These are phyloP conservation scores for Phlebiopsis gigantea DNA, from an alignment of 768 basidiomycete species.

Conservation along the genomic window DNA sequence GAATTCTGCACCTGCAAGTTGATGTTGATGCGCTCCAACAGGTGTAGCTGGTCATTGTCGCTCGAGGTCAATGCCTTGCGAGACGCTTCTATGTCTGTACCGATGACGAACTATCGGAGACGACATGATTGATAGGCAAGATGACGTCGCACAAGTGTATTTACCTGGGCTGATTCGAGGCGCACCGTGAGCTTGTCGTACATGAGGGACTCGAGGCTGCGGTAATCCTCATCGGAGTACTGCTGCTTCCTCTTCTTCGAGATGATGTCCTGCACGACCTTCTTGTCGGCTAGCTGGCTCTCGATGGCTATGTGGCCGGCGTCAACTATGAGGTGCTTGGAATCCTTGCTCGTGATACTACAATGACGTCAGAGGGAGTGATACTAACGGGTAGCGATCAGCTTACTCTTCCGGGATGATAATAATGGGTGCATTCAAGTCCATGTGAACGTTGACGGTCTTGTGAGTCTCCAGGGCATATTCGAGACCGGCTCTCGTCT, in stretches of 20 bases:
- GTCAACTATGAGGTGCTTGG: slow-evolving; percentile 88
- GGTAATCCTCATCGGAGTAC: slow-evolving; percentile 85
- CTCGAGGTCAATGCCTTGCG: slow-evolving; percentile 67
- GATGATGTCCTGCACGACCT: slow-evolving; percentile 69
- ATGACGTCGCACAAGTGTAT: slow-evolving; percentile 12
- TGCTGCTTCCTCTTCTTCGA: slow-evolving; percentile 83
- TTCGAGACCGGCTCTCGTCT: slow-evolving; percentile 91
- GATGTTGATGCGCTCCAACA: slow-evolving; percentile 90
- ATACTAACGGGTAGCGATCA: background rate
- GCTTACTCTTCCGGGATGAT: slow-evolving; percentile 89
- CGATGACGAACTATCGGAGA: slow-evolving; percentile 84
- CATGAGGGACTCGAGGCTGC: slow-evolving; percentile 84
- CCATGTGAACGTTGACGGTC: slow-evolving; percentile 93
- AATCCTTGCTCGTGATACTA: slow-evolving; percentile 70
- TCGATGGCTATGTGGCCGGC: slow-evolving; percentile 95
- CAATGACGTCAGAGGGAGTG: slow-evolving; percentile 1
- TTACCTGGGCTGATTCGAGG: slow-evolving; percentile 86
- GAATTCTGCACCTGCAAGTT: slow-evolving; percentile 88
- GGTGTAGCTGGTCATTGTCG: slow-evolving; percentile 61
- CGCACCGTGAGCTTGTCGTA: slow-evolving; percentile 86
- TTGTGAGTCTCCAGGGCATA: slow-evolving; percentile 91
- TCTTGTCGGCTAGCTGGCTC: slow-evolving; percentile 84
- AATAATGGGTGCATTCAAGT: slow-evolving; percentile 95
- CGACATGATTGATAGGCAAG: too few species aligned
- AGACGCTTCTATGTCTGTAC: slow-evolving; percentile 76